Conservation (phyloP, 257 asterid species). For the Anisodus tanguticus region DNA sequence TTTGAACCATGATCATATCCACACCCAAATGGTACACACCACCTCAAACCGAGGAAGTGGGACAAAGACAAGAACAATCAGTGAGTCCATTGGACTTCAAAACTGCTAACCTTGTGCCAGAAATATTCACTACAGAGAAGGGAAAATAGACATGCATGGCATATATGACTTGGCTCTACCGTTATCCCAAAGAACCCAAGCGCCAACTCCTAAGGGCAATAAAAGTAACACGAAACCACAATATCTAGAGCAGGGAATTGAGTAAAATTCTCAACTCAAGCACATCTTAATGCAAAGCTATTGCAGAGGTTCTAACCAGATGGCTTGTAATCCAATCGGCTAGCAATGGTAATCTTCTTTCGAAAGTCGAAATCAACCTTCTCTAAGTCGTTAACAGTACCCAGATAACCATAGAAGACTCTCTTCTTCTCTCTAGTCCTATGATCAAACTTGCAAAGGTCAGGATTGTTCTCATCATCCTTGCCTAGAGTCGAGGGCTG, state of each 20-base stretch:
- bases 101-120: not conserved
- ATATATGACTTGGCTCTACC: not conserved
- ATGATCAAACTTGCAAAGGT: conserved; percentile 65
- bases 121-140: not conserved
- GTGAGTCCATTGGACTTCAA: not conserved
- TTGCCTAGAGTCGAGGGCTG: conserved; percentile 51
- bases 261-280: conserved; percentile 12
- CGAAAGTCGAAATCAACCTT: conserved; percentile 75
- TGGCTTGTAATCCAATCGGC: conserved; percentile 52
- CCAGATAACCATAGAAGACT: conserved; percentile 79
- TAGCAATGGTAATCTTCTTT: conserved; percentile 73
- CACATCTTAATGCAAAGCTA: conserved; percentile 22
- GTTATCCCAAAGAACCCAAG: not conserved
- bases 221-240: not conserved
- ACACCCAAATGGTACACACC: conserved; percentile 10
- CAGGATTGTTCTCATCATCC: conserved; percentile 79
- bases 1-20: not conserved
- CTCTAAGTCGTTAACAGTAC: conserved; percentile 74
- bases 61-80: not conserved
- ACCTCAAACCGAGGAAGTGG: not conserved
- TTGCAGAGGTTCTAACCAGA: conserved; percentile 37
- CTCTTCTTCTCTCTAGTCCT: conserved; percentile 66
- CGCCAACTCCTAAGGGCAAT: not conserved
- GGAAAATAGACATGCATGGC: not conserved
- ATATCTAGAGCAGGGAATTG: not conserved